A percentile compares a stretch with the other conserved stretches of the same genome.
Evolutionary conservation across 2,329 filamentous ascomycete genomes (phyloP).

Genomic region (Apiospora malaysiana): DNA sequence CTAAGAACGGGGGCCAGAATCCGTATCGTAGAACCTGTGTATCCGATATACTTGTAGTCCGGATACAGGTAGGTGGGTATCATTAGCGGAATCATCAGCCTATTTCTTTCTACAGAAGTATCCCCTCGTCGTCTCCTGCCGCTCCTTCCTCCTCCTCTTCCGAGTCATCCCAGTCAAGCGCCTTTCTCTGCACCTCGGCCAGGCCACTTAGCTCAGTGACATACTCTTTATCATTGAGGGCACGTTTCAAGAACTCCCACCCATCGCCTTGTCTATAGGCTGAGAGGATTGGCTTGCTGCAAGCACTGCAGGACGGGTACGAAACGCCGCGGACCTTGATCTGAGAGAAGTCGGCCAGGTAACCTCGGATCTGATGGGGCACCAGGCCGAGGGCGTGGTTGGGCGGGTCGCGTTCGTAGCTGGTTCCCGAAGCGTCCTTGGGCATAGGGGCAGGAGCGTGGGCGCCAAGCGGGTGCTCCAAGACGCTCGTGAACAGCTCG

Average conservation of each 20-base stretch:
- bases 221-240: conserved; percentile 76
- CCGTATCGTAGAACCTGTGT: background rate
- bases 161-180: conserved; percentile 42
- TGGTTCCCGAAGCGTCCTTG: conserved; percentile 42
- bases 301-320: conserved; percentile 83
- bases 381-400: conserved; percentile 71
- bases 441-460: conserved; percentile 62
- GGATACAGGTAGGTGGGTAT: conserved; percentile 13
- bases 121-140: conserved; percentile 41
- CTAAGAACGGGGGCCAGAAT: background rate
- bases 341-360: conserved; percentile 75
- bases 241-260: conserved; percentile 79
- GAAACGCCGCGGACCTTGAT: conserved; percentile 75
- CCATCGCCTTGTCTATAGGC: conserved; percentile 67
- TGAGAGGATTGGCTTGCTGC: conserved; percentile 71
- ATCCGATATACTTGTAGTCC: background rate
- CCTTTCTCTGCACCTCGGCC: conserved; percentile 41
- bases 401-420: conserved; percentile 60
- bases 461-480: conserved; percentile 82
- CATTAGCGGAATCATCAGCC: conserved; percentile 25
- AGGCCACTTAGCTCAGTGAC: conserved; percentile 69
- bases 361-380: conserved; percentile 82
- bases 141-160: conserved; percentile 37
- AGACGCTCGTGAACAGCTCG: conserved; percentile 83
- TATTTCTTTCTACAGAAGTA: conserved; percentile 37